Conservation (phyloP, 2,329 filamentous ascomycete species). For the Teratosphaeria destructans region DNA sequence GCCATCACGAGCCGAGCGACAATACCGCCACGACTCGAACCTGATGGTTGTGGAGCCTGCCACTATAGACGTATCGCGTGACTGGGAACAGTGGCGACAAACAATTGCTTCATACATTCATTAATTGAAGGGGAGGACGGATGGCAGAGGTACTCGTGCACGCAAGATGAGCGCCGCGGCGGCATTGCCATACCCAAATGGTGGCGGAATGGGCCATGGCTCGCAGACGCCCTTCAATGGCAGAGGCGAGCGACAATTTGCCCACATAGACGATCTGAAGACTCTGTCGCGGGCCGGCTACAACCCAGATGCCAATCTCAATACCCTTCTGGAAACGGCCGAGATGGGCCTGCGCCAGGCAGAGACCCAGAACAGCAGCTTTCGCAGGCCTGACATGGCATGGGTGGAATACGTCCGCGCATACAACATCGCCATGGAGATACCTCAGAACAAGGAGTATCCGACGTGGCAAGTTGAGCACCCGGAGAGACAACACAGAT, state of each 20-base stretch:
- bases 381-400: constrained; percentile 60
- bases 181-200: constrained; percentile 4
- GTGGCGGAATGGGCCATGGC: background rate
- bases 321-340: constrained; percentile 31
- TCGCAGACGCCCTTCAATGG: constrained; percentile 5
- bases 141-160: background rate
- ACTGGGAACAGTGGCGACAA: background rate
- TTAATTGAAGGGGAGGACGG: background rate
- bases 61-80: background rate
- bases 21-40: background rate
- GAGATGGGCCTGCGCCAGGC: constrained; percentile 38
- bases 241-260: constrained; percentile 17
- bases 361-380: constrained; percentile 46
- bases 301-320: constrained; percentile 14
- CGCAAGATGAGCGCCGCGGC: constrained; percentile 29
- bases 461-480: constrained; percentile 32
- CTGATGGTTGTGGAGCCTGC: background rate
- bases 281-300: constrained; percentile 28
- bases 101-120: background rate
- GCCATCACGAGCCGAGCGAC: background rate
- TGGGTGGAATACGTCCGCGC: constrained; percentile 78
- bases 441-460: constrained; percentile 69
- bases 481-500: constrained; percentile 37
- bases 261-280: constrained; percentile 35
- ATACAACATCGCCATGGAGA: constrained; percentile 66